Evolutionary conservation across 345 rosid species (phyloP).

Genomic region (Murraya paniculata): DNA sequence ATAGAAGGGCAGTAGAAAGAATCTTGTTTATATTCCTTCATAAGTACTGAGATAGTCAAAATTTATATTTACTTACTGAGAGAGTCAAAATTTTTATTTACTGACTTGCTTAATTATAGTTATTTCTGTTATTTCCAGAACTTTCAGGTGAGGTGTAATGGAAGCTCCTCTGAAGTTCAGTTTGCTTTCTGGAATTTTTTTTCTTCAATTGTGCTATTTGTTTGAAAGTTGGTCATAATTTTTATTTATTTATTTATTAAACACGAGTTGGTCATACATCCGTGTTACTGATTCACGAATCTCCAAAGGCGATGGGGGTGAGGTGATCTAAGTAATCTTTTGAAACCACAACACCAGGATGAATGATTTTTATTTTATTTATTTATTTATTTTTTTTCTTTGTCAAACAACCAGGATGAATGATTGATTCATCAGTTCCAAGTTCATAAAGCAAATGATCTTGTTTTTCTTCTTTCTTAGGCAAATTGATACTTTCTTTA

Average conservation of each 20-base stretch:
- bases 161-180: background rate
- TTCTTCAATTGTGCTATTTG: background rate
- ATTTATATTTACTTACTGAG: background rate
- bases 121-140: no score
- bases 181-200: background rate
- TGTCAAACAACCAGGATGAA: background rate
- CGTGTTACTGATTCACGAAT: background rate
- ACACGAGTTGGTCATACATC: background rate
- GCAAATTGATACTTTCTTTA: background rate
- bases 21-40: conserved; percentile 9
- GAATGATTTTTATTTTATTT: background rate
- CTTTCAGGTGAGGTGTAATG: background rate
- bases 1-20: background rate
- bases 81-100: background rate
- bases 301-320: background rate
- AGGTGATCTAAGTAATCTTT: background rate
- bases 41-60: background rate
- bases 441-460: background rate
- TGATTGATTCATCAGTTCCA: background rate
- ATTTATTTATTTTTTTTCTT: no score
- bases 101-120: background rate
- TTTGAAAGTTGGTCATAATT: no score
- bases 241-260: background rate
- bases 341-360: background rate
- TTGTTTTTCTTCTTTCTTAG: background rate